Base-by-base conservation (phyloP, 169 alveolate genomes). In the Eimeria falciformis region DNA sequence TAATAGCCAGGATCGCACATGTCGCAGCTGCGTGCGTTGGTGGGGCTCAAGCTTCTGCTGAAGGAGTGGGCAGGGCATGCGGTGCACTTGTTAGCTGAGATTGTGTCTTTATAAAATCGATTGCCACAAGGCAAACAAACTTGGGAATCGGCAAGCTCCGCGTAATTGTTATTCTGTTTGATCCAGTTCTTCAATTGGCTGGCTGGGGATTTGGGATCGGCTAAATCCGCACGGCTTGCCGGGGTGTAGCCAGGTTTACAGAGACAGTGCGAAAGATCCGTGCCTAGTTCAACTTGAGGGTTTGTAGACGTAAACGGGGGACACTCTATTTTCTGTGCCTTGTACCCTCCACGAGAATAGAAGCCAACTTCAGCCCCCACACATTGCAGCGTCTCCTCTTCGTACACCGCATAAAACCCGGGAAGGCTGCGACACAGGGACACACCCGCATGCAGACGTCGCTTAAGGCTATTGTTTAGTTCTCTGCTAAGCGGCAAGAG, bases 1-100 rank as follows among this genome's bases (percentile, higher is more conserved):
- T 91, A 96, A 93, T 93, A 96, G 2, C 97, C 97, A 43, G 95
- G 93, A 12, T 37, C 86, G 77, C 98, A 96, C 71, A 90, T 68
- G 86, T 93, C 93, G 78, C 98, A 96, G 21, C 92, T 92, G 71
- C 77, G 65, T 11, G 50, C 65, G 71, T 90, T 65, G 29, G 78
- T 47, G 3, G 96, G 86, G 23, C 92, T 65, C 12, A 50, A 12
- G 5, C 66, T 29, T 25, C 73, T 25, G 37, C 94, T 29, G 91
- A 86, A 92, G 56, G 97, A 94, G 45, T 62, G 27, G 21, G 88
- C 33, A 0, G 79, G 94, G 37, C 94, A 91, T 21, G 65, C 50
- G 25, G 53, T 37, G 55, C 94, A 91, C 11, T 77, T 71, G 18
- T 84, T 81, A 2, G 90, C 75, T 5, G 90, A 77, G 45, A 91